A percentile compares a stretch with the other conserved stretches of the same genome.
These are phyloP conservation scores for Jackrogersella multiformis DNA, from an alignment of 495 filamentous ascomycete species.

Conservation along the genomic window DNA sequence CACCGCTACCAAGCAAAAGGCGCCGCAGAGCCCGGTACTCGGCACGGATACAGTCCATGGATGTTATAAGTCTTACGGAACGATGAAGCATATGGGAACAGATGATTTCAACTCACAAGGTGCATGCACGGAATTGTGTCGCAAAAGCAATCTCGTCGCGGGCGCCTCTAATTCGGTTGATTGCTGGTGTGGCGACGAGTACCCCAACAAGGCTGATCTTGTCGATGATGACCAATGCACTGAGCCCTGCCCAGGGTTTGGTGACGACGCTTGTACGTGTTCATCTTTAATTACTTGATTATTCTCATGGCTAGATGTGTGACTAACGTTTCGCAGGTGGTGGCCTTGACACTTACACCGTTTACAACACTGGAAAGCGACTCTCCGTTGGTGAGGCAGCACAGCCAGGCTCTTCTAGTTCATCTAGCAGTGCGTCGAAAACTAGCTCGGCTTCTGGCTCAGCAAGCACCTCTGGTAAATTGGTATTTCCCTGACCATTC, in stretches of 20 bases:
- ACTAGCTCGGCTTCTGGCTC: slow-evolving; percentile 21
- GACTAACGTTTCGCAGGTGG: slow-evolving; percentile 62
- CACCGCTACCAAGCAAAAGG: slow-evolving; percentile 16
- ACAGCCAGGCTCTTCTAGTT: slow-evolving; percentile 27
- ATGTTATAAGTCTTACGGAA: slow-evolving; percentile 40
- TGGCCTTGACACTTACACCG: slow-evolving; percentile 52
- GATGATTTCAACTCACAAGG: slow-evolving; percentile 41
- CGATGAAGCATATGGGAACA: slow-evolving; percentile 24
- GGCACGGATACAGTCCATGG: slow-evolving; percentile 46
- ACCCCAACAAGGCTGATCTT: slow-evolving; percentile 60
- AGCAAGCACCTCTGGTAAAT: slow-evolving; percentile 34
- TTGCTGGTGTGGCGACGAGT: slow-evolving; percentile 70
- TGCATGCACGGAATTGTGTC: slow-evolving; percentile 29
- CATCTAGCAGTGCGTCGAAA: slow-evolving; percentile 31
- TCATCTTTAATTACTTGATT: not conserved
- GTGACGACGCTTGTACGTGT: slow-evolving; percentile 65
- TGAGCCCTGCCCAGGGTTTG: slow-evolving; percentile 65
- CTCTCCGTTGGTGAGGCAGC: slow-evolving; percentile 43
- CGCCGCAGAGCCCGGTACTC: slow-evolving; percentile 17
- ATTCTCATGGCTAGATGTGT: no score
- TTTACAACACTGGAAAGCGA: slow-evolving; percentile 62
- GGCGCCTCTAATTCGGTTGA: slow-evolving; percentile 41
- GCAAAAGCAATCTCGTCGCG: slow-evolving; percentile 10
- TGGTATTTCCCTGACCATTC: not conserved
- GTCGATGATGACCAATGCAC: slow-evolving; percentile 64